Base-by-base conservation (phyloP, 345 rosid genomes). In the Arabidopsis arenosa region DNA sequence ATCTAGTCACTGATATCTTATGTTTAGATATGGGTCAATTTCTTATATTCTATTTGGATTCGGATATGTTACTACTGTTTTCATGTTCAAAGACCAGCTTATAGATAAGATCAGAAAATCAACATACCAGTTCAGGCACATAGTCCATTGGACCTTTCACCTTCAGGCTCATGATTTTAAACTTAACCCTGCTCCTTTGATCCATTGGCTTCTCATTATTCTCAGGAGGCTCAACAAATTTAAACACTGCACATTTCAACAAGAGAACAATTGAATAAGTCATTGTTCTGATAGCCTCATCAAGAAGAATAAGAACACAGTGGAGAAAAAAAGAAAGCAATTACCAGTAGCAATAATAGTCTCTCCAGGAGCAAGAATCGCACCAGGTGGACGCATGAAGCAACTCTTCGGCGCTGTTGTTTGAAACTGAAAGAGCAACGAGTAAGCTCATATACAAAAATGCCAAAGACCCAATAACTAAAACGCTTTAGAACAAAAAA, bases 371-470 rank as follows among this genome's bases (percentile, higher is more conserved):
- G 95, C 80, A 81, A 96, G 98, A 81, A 96, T 81, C 44, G 95
- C 97, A 39, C 96, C 99, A 0, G 98, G 97, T 37, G 99, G 99
- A 47, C 99, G 97, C 99, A 96, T 96, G 83, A 91, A 96, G 79
- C 99, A 96, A 84, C 99, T 96, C 82, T 96, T 96, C 0, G 98
- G 99, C 18, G 92, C 96, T 44, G 97, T 96, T 28, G 99, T 96
- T 89, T 96, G 99, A 81, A 96, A 96, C 98, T 96, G 74, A 75
- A 75, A 67, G 66, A 35, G 53, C 40, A 41, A 30, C 17, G 26
- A 57, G 53, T 26, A 45, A 61, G 51, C 63, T 44, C 15, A 49
- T 10, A 14, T 17, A 52, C 44, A 60, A 14, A 47, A 28, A 56
- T 23, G 21, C 32, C 32, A 53, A 47, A 44, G 48, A 35, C 4